Base-by-base conservation (phyloP, 73 alveolate genomes). In the Symbiodinium pilosum region DNA sequence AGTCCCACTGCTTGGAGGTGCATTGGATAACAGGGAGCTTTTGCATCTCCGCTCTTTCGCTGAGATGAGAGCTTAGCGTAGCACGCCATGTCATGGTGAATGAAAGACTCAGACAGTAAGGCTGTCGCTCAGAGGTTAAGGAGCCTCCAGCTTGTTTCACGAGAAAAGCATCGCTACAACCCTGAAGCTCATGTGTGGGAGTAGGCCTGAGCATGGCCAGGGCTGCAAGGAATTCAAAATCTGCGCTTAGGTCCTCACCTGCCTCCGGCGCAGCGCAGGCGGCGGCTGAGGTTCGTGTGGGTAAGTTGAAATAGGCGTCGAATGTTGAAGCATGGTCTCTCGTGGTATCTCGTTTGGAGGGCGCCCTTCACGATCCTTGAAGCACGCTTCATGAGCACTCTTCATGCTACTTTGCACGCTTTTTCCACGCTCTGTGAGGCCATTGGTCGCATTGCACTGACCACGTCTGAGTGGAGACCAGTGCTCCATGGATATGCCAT, bases 401-500 rank as follows among this genome's bases (percentile, higher is more conserved):
- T n/a, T n/a, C n/a, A n/a, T n/a, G n/a, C n/a, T n/a, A n/a, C n/a
- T n/a, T n/a, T n/a, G n/a, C n/a, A n/a, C n/a, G n/a, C n/a, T n/a
- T n/a, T n/a, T n/a, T 26, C 6, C 9, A 16, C 77, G 34, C 4
- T 20, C 21, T 34, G 39, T 28, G 93, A 89, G 95, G 97, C 97
- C 56, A 91, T 91, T 40, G 97, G 97, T 42, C 97, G 97, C 52
- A 91, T 91, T 9, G 97, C 97, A 51, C 40, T 91, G 24, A 91
- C 97, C 56, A 69, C 97, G 38, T 32, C 83, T 7, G 81, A 68
- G 56, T 91, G 97, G 97, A 85, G 97, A 42, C 97, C 97, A 1
- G 97, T 91, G 54, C 88, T 91, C 20, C 88, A 42, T 21, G 47
- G 81, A 36, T 91, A 86, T 52, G 84, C 97, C 51, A 91, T 91